Evolutionary conservation across 805 yeast species (phyloP).

Genomic region (Zygosaccharomyces siamensis): DNA sequence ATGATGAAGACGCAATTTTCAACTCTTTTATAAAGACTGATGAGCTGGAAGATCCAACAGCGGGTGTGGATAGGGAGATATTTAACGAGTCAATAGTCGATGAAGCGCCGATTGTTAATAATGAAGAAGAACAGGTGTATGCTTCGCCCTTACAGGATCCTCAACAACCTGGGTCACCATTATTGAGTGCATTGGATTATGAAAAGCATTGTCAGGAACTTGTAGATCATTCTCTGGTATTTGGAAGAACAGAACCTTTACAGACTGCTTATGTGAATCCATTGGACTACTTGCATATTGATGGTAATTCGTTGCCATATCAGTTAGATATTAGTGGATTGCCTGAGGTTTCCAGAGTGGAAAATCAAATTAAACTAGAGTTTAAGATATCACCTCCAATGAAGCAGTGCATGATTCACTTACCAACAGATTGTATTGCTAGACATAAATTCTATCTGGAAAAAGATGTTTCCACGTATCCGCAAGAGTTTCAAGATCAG

Average conservation of each 20-base stretch:
- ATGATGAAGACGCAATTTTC: conserved; percentile 24
- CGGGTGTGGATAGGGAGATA: conserved; percentile 3
- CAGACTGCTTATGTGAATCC: conserved; percentile 25
- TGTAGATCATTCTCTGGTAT: conserved; percentile 17
- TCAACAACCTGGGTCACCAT: conserved; percentile 3
- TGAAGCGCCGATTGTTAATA: neutral
- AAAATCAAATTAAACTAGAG: conserved; percentile 84
- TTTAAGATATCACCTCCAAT: conserved; percentile 62
- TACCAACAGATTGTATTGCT: conserved; percentile 84
- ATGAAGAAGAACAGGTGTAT: neutral
- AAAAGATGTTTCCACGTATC: conserved; percentile 38
- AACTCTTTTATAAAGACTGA: conserved; percentile 26
- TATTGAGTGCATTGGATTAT: conserved; percentile 8
- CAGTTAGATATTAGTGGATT: conserved; percentile 52
- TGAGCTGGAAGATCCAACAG: conserved; percentile 13
- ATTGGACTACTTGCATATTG: conserved; percentile 25
- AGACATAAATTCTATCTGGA: conserved; percentile 75
- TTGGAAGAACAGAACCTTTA: conserved; percentile 24
- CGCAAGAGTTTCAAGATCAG: conserved; percentile 46
- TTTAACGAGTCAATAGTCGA: conserved; percentile 3
- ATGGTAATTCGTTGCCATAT: conserved; percentile 37
- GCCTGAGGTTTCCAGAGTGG: conserved; percentile 85
- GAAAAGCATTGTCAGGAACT: conserved; percentile 17
- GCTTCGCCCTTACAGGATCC: neutral
- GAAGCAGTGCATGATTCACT: conserved; percentile 61